These are phyloP conservation scores for Oryza rufipogon DNA, from an alignment of 176 grass and related monocot species.

Conservation along the genomic window DNA sequence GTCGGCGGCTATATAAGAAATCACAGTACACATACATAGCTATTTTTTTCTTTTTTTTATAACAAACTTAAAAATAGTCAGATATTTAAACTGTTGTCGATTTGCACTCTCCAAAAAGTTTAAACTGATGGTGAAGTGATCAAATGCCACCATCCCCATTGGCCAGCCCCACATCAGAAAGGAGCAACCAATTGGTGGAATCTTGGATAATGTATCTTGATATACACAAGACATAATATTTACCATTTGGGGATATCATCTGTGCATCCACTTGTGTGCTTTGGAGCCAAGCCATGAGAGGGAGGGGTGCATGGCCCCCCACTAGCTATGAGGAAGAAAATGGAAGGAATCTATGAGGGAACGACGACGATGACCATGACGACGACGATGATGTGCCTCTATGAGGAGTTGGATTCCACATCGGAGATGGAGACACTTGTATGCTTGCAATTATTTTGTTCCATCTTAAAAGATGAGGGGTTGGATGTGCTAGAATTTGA, in stretches of 20 bases:
- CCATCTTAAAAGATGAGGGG: background rate
- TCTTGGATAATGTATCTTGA: slow-evolving; percentile 37
- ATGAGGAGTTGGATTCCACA: slow-evolving; percentile 38
- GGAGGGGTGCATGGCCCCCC: slow-evolving; percentile 12
- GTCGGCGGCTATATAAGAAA: background rate
- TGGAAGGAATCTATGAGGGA: slow-evolving; percentile 36
- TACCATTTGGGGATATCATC: slow-evolving; percentile 51
- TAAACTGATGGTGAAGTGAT: slow-evolving; percentile 23
- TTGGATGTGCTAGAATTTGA: background rate
- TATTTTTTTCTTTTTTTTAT: background rate
- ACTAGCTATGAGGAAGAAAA: background rate
- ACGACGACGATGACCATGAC: slow-evolving; percentile 14
- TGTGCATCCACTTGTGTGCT: slow-evolving; percentile 36
- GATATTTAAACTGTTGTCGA: slow-evolving; percentile 13
- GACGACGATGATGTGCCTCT: background rate
- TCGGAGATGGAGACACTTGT: slow-evolving; percentile 30
- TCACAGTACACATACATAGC: too few relatives aligned
- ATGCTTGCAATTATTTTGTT: slow-evolving; percentile 23
- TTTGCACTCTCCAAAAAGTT: slow-evolving; percentile 7
- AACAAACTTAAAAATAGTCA: background rate
- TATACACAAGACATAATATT: background rate
- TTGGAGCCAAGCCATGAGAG: slow-evolving; percentile 34
- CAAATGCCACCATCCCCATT: slow-evolving; percentile 38
- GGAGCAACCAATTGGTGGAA: slow-evolving; percentile 22
- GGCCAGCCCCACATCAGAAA: slow-evolving; percentile 43